Percentiles rank a stretch among this genome's conserved stretches.
These are phyloP conservation scores for Penicillium fuscoglaucum DNA, from an alignment of 2,329 filamentous ascomycete species.

Conservation along the genomic window DNA sequence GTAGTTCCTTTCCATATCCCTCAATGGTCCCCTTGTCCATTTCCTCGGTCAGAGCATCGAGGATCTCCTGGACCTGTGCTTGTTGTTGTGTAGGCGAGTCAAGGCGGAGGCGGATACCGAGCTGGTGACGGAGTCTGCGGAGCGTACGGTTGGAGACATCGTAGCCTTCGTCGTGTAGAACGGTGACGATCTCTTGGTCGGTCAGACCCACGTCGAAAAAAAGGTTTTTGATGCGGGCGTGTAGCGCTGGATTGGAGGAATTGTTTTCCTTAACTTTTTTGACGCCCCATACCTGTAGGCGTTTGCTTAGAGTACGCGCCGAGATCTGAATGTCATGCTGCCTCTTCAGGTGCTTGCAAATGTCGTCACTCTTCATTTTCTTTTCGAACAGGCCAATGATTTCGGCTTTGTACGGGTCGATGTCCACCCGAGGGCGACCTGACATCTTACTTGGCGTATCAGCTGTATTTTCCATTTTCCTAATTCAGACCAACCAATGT, in stretches of 20 bases:
- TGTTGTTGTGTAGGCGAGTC: conserved; percentile 8
- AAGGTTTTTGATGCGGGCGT: conserved; percentile 14
- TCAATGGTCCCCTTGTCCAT: conserved; percentile 15
- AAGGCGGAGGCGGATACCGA: conserved; percentile 12
- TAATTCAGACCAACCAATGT: not conserved
- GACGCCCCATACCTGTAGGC: conserved; percentile 16
- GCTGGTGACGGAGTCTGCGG: conserved; percentile 5
- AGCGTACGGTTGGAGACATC: conserved; percentile 9
- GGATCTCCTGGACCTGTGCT: conserved; percentile 11
- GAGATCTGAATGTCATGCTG: conserved; percentile 10
- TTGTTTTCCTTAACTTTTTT: conserved; percentile 7
- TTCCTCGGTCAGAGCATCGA: conserved; percentile 8
- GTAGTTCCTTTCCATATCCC: conserved; percentile 13
- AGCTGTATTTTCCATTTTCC: conserved; percentile 4
- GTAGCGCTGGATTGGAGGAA: conserved; percentile 1
- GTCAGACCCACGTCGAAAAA: conserved; percentile 15
- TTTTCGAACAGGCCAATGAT: conserved; percentile 8
- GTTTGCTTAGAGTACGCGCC: conserved; percentile 12
- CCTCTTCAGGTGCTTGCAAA: conserved; percentile 12
- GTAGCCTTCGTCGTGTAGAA: conserved; percentile 16
- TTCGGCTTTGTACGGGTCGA: conserved; percentile 8
- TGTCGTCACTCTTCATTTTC: conserved; percentile 8
- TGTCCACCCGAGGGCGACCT: conserved; percentile 5
- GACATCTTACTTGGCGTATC: not conserved
- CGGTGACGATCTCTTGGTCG: conserved; percentile 13